Conservation (phyloP, 176 grass and related monocot genomes). For the Leersia perrieri region DNA sequence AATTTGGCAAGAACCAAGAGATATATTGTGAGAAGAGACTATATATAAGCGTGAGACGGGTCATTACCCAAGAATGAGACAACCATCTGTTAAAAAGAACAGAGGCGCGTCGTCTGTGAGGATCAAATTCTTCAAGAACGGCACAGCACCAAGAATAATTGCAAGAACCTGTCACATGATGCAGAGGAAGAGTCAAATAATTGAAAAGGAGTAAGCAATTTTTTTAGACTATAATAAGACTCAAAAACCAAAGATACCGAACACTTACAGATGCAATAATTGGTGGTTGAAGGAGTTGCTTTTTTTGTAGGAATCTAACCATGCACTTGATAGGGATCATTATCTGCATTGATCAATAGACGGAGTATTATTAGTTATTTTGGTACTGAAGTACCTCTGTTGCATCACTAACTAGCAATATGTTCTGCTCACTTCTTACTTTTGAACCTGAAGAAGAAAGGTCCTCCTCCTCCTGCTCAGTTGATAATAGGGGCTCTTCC, state of each 20-base stretch:
- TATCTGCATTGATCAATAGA: slow-evolving; percentile 37
- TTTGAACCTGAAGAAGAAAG: slow-evolving; percentile 1
- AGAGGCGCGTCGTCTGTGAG: slow-evolving; percentile 56
- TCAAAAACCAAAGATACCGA: not conserved
- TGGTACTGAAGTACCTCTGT: not conserved
- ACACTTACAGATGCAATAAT: slow-evolving; percentile 48
- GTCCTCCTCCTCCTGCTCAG: not conserved
- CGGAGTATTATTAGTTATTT: not conserved
- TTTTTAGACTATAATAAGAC: not conserved
- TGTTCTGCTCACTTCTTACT: not conserved
- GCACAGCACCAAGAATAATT: slow-evolving; percentile 45
- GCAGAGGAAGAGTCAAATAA: not conserved
- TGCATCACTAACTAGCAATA: not conserved
- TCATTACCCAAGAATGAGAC: slow-evolving; percentile 66
- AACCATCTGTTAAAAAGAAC: slow-evolving; percentile 69
- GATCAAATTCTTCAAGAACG: slow-evolving; percentile 53
- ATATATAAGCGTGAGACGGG: not conserved
- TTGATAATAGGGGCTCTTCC: slow-evolving; percentile 35
- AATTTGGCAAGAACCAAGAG: not conserved
- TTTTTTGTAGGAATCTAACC: slow-evolving; percentile 36
- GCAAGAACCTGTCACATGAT: slow-evolving; percentile 39
- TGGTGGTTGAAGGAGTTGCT: slow-evolving; percentile 52
- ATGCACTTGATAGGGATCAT: slow-evolving; percentile 20
- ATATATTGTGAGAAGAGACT: not conserved
- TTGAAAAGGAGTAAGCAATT: not conserved